A percentile compares a stretch with the other conserved stretches of the same genome.
phyloP scores from a whole-genome alignment of 257 asterid species.

The Lavandula angustifolia region DNA sequence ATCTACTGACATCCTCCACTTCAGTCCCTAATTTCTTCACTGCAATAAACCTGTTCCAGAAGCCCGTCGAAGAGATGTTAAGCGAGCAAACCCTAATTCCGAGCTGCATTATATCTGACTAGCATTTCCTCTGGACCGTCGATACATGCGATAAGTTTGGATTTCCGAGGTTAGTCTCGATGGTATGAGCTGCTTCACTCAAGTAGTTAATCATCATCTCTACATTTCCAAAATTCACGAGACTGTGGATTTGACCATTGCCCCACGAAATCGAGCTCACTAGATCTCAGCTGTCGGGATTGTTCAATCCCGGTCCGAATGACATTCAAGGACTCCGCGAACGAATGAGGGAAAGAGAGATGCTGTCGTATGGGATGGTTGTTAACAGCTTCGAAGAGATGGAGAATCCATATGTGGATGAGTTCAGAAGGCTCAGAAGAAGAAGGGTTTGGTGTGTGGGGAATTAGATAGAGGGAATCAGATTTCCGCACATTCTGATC shows the following conservation, averaged over 20 bases:
- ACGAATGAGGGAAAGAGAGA: background rate
- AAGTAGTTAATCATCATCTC: background rate
- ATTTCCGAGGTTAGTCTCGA: background rate
- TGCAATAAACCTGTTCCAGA: background rate
- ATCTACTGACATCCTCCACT: background rate
- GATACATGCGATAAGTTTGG: background rate
- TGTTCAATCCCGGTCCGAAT: slow-evolving; percentile 1
- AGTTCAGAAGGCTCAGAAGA: background rate
- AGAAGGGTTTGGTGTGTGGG: slow-evolving; percentile 23
- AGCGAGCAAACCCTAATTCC: background rate
- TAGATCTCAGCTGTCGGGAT: background rate
- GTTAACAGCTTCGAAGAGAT: background rate
- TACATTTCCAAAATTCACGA: background rate
- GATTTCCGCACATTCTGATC: slow-evolving; percentile 28
- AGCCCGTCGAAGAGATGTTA: background rate
- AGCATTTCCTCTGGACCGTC: background rate
- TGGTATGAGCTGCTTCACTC: slow-evolving; percentile 22
- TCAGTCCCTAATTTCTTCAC: background rate
- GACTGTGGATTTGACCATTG: background rate
- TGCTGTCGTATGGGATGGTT: background rate
- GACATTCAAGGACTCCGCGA: slow-evolving; percentile 8
- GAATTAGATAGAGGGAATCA: slow-evolving; percentile 33
- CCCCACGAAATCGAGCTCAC: background rate
- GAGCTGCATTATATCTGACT: background rate
- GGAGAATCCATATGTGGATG: background rate